Conservation (phyloP, 2,329 filamentous ascomycete species). For the Cadophora gregata region DNA sequence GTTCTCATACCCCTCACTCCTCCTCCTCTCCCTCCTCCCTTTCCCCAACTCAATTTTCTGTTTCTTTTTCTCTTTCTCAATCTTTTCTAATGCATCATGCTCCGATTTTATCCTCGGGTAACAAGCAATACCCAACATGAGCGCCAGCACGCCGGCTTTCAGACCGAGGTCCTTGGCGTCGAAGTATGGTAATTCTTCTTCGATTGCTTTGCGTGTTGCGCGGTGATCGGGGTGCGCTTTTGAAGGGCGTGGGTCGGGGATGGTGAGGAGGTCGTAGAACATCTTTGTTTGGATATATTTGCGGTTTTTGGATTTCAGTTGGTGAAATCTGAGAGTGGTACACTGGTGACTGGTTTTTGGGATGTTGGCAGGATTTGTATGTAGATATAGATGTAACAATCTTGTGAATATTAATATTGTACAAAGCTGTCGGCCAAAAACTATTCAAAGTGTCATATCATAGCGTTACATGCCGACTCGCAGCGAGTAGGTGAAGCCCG, state of each 20-base stretch:
- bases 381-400: background rate
- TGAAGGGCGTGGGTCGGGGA: constrained; percentile 46
- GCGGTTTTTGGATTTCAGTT: too few relatives aligned
- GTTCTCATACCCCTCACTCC: background rate
- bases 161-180: constrained; percentile 25
- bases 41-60: constrained; percentile 5
- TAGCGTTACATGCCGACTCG: background rate
- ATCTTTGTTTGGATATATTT: background rate
- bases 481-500: background rate
- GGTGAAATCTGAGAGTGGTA: too few relatives aligned
- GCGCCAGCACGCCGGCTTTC: constrained; percentile 27
- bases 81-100: constrained; percentile 18
- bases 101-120: constrained; percentile 28
- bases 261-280: constrained; percentile 18
- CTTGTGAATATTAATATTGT: background rate
- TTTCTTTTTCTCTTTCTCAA: constrained; percentile 13
- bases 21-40: constrained; percentile 7
- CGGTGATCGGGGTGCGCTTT: constrained; percentile 49
- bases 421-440: background rate
- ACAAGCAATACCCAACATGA: constrained; percentile 23
- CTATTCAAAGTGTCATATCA: background rate
- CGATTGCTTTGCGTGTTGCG: constrained; percentile 47
- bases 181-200: constrained; percentile 49
- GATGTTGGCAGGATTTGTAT: too few relatives aligned
- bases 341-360: background rate